Evolutionary conservation across 257 asterid species (phyloP).

Genomic region (Leonotis leonurus): DNA sequence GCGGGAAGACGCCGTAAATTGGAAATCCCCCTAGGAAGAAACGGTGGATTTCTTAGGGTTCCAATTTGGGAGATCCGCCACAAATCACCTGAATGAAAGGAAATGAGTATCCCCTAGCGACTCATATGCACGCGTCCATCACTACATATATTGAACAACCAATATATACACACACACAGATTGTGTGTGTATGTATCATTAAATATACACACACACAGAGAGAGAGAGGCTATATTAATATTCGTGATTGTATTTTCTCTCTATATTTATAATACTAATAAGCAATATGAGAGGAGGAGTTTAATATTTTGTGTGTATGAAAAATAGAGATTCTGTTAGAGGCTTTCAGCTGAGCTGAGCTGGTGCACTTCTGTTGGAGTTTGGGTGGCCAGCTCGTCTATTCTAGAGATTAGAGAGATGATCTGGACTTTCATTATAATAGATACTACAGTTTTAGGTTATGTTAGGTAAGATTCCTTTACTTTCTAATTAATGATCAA

Average conservation of each 20-base stretch:
- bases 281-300: neutral
- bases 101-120: neutral
- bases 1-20: slow-evolving; percentile 7
- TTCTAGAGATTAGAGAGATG: slow-evolving; percentile 2
- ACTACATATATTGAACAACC: neutral
- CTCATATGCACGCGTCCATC: slow-evolving; percentile 12
- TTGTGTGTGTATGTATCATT: neutral
- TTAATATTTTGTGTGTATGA: neutral
- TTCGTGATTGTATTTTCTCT: slow-evolving; percentile 3
- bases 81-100: slow-evolving; percentile 1
- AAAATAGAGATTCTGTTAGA: slow-evolving; percentile 17
- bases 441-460: neutral
- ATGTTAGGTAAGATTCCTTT: neutral
- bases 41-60: slow-evolving; percentile 19
- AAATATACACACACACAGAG: neutral
- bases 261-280: neutral
- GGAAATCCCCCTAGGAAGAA: slow-evolving; percentile 12
- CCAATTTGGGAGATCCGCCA: slow-evolving; percentile 31
- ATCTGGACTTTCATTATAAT: slow-evolving; percentile 3
- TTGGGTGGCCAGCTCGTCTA: slow-evolving; percentile 38
- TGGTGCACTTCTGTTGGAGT: slow-evolving; percentile 18
- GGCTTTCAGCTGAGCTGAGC: no score
- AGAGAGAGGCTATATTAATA: slow-evolving; percentile 6
- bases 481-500: no score
- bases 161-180: no score